These are phyloP conservation scores for Peziza echinospora DNA, from an alignment of 495 filamentous ascomycete species.

Conservation along the genomic window DNA sequence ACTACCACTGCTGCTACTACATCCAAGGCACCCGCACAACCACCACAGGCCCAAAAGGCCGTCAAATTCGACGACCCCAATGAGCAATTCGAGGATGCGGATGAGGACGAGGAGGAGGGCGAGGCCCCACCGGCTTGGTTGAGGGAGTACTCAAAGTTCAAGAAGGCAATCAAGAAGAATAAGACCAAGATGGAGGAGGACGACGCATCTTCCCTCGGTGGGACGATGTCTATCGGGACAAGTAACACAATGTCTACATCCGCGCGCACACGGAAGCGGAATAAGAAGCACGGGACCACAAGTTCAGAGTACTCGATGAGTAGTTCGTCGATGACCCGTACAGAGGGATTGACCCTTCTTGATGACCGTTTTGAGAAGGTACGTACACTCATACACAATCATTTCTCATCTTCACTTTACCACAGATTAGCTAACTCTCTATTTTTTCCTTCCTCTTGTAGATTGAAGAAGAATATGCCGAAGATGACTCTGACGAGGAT, in stretches of 20 bases:
- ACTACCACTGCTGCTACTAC: neutral
- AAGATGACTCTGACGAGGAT: slow-evolving; percentile 45
- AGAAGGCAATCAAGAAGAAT: slow-evolving; percentile 20
- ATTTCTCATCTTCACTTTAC: too few relatives aligned
- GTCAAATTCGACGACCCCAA: slow-evolving; percentile 23
- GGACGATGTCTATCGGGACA: slow-evolving; percentile 29
- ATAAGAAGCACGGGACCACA: slow-evolving; percentile 81
- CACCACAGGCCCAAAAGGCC: slow-evolving; percentile 16
- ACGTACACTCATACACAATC: neutral
- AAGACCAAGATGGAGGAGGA: neutral
- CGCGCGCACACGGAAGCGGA: slow-evolving; percentile 33
- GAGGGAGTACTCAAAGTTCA: slow-evolving; percentile 73
- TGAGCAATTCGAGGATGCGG: slow-evolving; percentile 7
- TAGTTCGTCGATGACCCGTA: slow-evolving; percentile 67
- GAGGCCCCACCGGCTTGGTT: slow-evolving; percentile 41
- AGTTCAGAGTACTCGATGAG: slow-evolving; percentile 96
- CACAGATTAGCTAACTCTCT: neutral
- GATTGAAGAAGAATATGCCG: slow-evolving; percentile 64
- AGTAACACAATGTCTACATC: slow-evolving; percentile 50
- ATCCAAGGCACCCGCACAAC: neutral
- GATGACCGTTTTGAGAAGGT: slow-evolving; percentile 73
- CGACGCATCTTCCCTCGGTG: slow-evolving; percentile 47
- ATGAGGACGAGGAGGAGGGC: slow-evolving; percentile 22
- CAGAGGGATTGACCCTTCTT: slow-evolving; percentile 65
- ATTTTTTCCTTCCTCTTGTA: neutral